Base-by-base conservation (phyloP, 169 alveolate species). In the Eimeria acervulina region DNA sequence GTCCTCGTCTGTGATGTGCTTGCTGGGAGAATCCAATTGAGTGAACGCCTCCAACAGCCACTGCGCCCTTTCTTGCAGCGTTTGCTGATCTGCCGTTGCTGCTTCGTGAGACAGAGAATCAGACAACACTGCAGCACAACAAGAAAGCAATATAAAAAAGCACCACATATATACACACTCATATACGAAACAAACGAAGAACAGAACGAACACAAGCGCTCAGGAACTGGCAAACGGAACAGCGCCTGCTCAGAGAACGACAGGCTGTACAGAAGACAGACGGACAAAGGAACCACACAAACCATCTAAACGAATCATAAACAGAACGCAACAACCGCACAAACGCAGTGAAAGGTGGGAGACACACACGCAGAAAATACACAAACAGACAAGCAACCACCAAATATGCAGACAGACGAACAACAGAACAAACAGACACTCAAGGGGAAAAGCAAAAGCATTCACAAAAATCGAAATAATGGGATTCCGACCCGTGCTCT, bases 21-120 rank as follows among this genome's bases (percentile, higher is more conserved):
- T 19, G 26, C 70, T 44, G 15, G 90, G 90, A 47, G 90, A 36
- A 6, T 47, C 70, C 90, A 81, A 28, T 72, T 81, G 90, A 23
- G 90, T 81, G 90, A 81, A 42, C 12, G 90, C 72, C 47, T 42
- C 90, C 31, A 63, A n/a, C 44, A 81, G 10, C 90, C 90, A 81
- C 40, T 33, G 70, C 26, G 90, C 90, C 44, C 26, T 81, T 1
- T 33, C 33, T 26, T 81, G n/a, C 66, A 81, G 23, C 15, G 28
- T 36, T 10, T 26, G 38, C 72, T 47, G 38, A 7, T 81, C 70
- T 51, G 38, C 38, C 44, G 44, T 81, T 12, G n/a, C 40, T 36
- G 68, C 90, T 42, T 81, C 90, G 31, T 33, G 47, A 15, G 90
- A 59, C 44, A 81, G 40, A 8, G 70, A 42, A 23, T 81, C 90